A percentile compares a stretch with the other conserved stretches of the same genome.
Conservation (phyloP, 768 basidiomycete species). For the Trichaptum fuscoviolaceum region DNA sequence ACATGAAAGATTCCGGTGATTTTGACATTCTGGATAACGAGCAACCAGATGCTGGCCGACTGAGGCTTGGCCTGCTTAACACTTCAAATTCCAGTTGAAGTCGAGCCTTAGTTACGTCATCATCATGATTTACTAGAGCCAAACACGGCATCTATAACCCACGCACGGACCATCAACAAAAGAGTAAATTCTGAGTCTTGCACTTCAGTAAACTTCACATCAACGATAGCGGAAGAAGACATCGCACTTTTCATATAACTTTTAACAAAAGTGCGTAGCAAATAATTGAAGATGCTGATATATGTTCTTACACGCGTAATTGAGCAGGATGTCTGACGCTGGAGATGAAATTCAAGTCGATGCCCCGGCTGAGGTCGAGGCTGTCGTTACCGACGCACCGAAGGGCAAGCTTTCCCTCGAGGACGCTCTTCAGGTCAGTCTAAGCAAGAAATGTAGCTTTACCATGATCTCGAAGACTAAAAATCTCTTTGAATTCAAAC, state of each 20-base stretch:
- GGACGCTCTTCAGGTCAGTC: conserved; percentile 79
- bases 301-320: conserved; percentile 6
- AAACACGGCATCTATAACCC: background rate
- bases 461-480: too few relatives aligned
- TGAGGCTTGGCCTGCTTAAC: background rate
- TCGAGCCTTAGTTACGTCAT: background rate
- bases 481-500: conserved; percentile 12
- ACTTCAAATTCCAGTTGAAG: background rate
- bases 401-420: conserved; percentile 96
- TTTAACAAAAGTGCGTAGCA: conserved; percentile 32
- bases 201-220: conserved; percentile 65
- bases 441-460: background rate
- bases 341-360: conserved; percentile 90
- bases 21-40: conserved; percentile 12
- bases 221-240: conserved; percentile 97
- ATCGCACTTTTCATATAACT: conserved; percentile 35
- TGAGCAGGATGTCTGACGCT: conserved; percentile 88
- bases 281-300: background rate
- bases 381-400: conserved; percentile 83
- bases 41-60: background rate
- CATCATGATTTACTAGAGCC: background rate
- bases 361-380: conserved; percentile 56
- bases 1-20: conserved; percentile 69
- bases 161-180: conserved; percentile 6
- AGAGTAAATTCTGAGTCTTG: background rate